These are phyloP conservation scores for Pleurotus citrinopileatus DNA, from an alignment of 768 basidiomycete species.

Conservation along the genomic window DNA sequence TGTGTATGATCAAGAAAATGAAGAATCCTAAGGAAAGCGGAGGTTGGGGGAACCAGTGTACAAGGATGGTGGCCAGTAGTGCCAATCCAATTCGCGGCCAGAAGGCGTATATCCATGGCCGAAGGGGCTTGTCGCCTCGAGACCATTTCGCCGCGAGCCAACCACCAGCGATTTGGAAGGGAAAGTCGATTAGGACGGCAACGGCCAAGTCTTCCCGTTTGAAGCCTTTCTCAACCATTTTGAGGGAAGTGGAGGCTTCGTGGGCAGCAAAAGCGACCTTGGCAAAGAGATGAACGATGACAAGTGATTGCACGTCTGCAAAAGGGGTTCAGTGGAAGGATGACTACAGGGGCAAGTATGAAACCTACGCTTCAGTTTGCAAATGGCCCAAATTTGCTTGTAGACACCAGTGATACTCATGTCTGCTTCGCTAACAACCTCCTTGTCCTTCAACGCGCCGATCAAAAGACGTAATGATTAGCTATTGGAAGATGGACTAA, in stretches of 20 bases:
- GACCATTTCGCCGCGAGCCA: slow-evolving; percentile 95
- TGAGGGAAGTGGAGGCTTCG: slow-evolving; percentile 87
- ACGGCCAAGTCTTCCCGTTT: slow-evolving; percentile 95
- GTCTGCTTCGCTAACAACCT: slow-evolving; percentile 69
- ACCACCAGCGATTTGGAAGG: slow-evolving; percentile 93
- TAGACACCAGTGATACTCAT: slow-evolving; percentile 92
- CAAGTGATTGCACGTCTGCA: slow-evolving; percentile 86
- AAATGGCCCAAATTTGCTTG: slow-evolving; percentile 92
- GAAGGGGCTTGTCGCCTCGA: slow-evolving; percentile 70
- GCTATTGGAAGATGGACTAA: slow-evolving; percentile 24
- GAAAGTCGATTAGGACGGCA: slow-evolving; percentile 94
- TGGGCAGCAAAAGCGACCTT: slow-evolving; percentile 95
- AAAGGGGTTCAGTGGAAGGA: slow-evolving; percentile 1
- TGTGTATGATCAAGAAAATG: slow-evolving; percentile 73
- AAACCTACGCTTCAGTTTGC: slow-evolving; percentile 82
- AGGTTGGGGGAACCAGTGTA: slow-evolving; percentile 80
- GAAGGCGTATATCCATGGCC: slow-evolving; percentile 90
- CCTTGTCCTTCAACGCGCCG: slow-evolving; percentile 68
- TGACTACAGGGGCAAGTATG: background rate
- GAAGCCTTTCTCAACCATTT: slow-evolving; percentile 96
- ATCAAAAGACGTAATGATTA: background rate
- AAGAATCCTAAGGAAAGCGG: slow-evolving; percentile 80
- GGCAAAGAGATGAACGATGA: slow-evolving; percentile 83
- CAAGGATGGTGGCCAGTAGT: slow-evolving; percentile 68
- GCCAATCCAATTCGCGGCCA: slow-evolving; percentile 83